Percentiles rank a stretch among this genome's conserved stretches.
Evolutionary conservation across 441 rosid species (phyloP).

Genomic region (Pelargonium hybrid): DNA sequence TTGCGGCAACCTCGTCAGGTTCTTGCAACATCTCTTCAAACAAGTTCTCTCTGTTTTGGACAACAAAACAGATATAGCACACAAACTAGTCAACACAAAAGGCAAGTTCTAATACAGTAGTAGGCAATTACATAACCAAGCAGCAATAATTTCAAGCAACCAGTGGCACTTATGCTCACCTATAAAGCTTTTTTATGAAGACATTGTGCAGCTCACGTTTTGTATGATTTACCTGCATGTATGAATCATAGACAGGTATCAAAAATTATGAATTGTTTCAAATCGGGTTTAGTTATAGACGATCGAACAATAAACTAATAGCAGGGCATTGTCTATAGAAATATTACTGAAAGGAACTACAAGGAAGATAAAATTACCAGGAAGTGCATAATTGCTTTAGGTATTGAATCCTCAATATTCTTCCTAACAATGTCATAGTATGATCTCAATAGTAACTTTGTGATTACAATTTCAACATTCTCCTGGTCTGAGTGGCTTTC

Average conservation of each 20-base stretch:
- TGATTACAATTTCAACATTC: constrained; percentile 59
- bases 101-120: neutral
- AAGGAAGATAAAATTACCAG: constrained; percentile 40
- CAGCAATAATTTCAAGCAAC: neutral
- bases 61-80: constrained; percentile 6
- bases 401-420: constrained; percentile 74
- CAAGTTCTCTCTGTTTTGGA: constrained; percentile 72
- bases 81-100: constrained; percentile 4
- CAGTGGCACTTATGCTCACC: constrained; percentile 10
- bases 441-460: constrained; percentile 68
- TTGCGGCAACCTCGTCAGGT: constrained; percentile 76
- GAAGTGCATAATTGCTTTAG: constrained; percentile 96
- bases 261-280: neutral
- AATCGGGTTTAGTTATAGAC: neutral
- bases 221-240: constrained; percentile 69
- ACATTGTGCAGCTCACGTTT: constrained; percentile 76
- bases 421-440: constrained; percentile 88
- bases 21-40: constrained; percentile 99
- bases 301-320: neutral
- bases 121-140: no score
- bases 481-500: constrained; percentile 75
- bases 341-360: neutral
- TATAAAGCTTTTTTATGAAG: constrained; percentile 68
- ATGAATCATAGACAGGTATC: constrained; percentile 9
- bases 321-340: neutral